Conservation (phyloP, 805 yeast species). For the Cyberlindnera mycetangii region DNA sequence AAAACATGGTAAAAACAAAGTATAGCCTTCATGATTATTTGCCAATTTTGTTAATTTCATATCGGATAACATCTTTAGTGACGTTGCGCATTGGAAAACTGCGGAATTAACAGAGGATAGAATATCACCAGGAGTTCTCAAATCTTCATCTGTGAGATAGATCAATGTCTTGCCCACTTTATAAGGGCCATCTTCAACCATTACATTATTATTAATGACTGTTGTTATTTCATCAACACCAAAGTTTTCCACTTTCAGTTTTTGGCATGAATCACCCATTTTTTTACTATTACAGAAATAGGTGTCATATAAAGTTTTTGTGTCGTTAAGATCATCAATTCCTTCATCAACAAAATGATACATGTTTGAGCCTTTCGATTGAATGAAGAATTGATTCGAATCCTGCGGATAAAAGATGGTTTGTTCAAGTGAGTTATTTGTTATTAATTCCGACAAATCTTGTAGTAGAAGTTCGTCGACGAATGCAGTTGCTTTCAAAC, state of each 20-base stretch:
- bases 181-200: slow-evolving; percentile 43
- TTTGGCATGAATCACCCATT: slow-evolving; percentile 65
- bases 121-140: slow-evolving; percentile 62
- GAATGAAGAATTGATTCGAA: slow-evolving; percentile 26
- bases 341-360: slow-evolving; percentile 63
- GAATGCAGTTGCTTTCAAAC: slow-evolving; percentile 56
- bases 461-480: slow-evolving; percentile 70
- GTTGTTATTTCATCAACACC: slow-evolving; percentile 30
- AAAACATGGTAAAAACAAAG: slow-evolving; percentile 76
- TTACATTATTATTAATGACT: slow-evolving; percentile 54
- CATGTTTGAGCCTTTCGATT: slow-evolving; percentile 39
- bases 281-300: slow-evolving; percentile 52
- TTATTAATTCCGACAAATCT: slow-evolving; percentile 52
- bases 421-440: slow-evolving; percentile 46
- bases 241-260: slow-evolving; percentile 43
- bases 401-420: slow-evolving; percentile 58
- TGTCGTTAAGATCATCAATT: slow-evolving; percentile 31
- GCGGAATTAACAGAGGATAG: slow-evolving; percentile 60
- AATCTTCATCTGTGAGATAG: slow-evolving; percentile 57
- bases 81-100: slow-evolving; percentile 57
- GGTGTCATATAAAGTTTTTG: slow-evolving; percentile 42
- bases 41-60: slow-evolving; percentile 50
- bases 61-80: slow-evolving; percentile 54
- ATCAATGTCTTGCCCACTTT: slow-evolving; percentile 63
- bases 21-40: slow-evolving; percentile 60